phyloP scores from a whole-genome alignment of 169 alveolate species.

The Cryptosporidium tyzzeri region DNA sequence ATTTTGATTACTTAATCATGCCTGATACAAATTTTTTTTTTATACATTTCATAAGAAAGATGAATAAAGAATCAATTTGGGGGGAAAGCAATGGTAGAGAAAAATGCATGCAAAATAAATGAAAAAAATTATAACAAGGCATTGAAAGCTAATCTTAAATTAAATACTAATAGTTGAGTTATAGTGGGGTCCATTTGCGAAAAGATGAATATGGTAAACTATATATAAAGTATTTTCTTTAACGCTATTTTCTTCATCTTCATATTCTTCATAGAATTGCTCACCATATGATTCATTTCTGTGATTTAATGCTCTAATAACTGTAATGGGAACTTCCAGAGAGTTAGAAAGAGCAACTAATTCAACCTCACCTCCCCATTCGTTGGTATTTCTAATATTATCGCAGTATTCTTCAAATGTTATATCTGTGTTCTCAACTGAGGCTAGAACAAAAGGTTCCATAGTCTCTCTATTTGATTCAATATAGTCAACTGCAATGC shows the following conservation, averaged over 20 bases:
- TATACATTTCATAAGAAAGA: too few relatives aligned
- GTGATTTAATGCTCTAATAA: constrained; percentile 35
- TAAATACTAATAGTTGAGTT: constrained; percentile 37
- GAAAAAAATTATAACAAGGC: too few relatives aligned
- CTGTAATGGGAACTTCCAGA: constrained; percentile 37
- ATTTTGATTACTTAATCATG: too few relatives aligned
- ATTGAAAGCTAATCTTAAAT: too few relatives aligned
- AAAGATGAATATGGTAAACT: constrained; percentile 51
- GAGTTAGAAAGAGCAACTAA: constrained; percentile 61
- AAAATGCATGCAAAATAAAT: background rate
- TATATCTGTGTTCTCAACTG: constrained; percentile 26
- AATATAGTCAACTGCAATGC: constrained; percentile 62
- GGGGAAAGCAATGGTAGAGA: background rate
- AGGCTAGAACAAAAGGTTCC: constrained; percentile 65
- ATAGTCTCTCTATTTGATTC: constrained; percentile 27
- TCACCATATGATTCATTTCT: constrained; percentile 69
- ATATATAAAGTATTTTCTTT: constrained; percentile 18
- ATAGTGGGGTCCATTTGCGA: constrained; percentile 65
- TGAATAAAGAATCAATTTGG: background rate
- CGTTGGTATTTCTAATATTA: constrained; percentile 45
- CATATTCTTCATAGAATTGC: constrained; percentile 17
- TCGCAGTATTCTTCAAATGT: constrained; percentile 54
- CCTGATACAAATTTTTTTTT: too few relatives aligned
- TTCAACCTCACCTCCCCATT: constrained; percentile 75
- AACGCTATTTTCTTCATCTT: background rate